phyloP scores from a whole-genome alignment of 179 eudicot species.

The Sideroxylon spinosum region DNA sequence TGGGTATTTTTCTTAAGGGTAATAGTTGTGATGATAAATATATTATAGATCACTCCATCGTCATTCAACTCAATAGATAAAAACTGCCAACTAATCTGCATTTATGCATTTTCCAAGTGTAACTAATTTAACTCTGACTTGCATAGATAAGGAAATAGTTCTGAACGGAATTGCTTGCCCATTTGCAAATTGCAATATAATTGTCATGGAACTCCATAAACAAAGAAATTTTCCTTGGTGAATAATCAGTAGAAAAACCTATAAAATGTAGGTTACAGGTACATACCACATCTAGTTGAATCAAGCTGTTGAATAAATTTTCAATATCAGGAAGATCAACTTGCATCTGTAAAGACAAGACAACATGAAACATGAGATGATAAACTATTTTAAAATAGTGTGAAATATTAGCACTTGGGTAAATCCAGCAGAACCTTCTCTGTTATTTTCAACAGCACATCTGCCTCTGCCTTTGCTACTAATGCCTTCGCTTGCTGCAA shows the following conservation, averaged over 20 bases:
- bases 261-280: slow-evolving; percentile 8
- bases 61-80: not conserved
- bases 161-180: not conserved
- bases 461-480: slow-evolving; percentile 75
- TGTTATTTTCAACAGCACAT: slow-evolving; percentile 77
- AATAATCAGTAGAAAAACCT: slow-evolving; percentile 7
- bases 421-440: slow-evolving; percentile 52
- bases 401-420: not conserved
- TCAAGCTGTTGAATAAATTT: slow-evolving; percentile 43
- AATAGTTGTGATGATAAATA: not conserved
- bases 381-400: not conserved
- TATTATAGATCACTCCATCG: not conserved
- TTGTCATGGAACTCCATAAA: not conserved
- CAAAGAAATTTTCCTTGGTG: not conserved
- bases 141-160: not conserved
- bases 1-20: slow-evolving; percentile 8
- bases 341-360: slow-evolving; percentile 55
- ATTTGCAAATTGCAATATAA: not conserved
- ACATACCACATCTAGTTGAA: slow-evolving; percentile 80
- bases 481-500: slow-evolving; percentile 74
- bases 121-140: not conserved
- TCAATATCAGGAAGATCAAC: slow-evolving; percentile 59
- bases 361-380: slow-evolving; percentile 12
- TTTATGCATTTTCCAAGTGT: not conserved
- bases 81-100: not conserved